Percentiles rank a stretch among this genome's conserved stretches.
Conservation (phyloP, 192 early-diverging fungal genomes). For the Rhizophlyctis rosea region DNA sequence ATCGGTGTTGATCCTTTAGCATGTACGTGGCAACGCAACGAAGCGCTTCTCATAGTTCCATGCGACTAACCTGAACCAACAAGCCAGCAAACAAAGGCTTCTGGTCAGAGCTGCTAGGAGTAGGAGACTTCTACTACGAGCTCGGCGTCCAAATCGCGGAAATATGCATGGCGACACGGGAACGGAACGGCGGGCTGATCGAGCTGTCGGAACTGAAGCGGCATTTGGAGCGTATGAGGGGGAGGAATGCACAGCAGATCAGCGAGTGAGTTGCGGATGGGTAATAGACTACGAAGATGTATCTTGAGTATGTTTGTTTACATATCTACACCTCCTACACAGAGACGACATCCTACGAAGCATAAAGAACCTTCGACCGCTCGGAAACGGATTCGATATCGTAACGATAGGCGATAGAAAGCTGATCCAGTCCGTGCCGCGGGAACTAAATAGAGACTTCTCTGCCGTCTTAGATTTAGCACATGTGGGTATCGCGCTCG, state of each 20-base stretch:
- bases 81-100: slow-evolving; percentile 84
- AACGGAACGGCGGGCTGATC: slow-evolving; percentile 86
- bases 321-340: not conserved
- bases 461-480: slow-evolving; percentile 66
- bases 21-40: slow-evolving; percentile 43
- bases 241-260: slow-evolving; percentile 49
- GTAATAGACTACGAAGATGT: not conserved
- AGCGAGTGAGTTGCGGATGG: slow-evolving; percentile 33
- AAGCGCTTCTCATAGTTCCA: not conserved
- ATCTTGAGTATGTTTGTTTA: not conserved
- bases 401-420: slow-evolving; percentile 72
- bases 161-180: slow-evolving; percentile 80
- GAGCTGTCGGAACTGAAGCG: slow-evolving; percentile 77
- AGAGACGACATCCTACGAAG: slow-evolving; percentile 86
- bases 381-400: slow-evolving; percentile 87
- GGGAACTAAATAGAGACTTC: slow-evolving; percentile 85
- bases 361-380: slow-evolving; percentile 81
- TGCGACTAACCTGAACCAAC: not conserved
- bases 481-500: slow-evolving; percentile 46
- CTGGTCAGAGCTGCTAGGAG: slow-evolving; percentile 91
- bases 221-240: slow-evolving; percentile 66
- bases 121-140: slow-evolving; percentile 97
- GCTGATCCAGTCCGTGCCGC: slow-evolving; percentile 85
- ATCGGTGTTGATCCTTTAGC: slow-evolving; percentile 95
- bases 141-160: slow-evolving; percentile 91